These are phyloP conservation scores for Talaromyces sp. DNA, from an alignment of 2,329 filamentous ascomycete genomes.

Conservation along the genomic window DNA sequence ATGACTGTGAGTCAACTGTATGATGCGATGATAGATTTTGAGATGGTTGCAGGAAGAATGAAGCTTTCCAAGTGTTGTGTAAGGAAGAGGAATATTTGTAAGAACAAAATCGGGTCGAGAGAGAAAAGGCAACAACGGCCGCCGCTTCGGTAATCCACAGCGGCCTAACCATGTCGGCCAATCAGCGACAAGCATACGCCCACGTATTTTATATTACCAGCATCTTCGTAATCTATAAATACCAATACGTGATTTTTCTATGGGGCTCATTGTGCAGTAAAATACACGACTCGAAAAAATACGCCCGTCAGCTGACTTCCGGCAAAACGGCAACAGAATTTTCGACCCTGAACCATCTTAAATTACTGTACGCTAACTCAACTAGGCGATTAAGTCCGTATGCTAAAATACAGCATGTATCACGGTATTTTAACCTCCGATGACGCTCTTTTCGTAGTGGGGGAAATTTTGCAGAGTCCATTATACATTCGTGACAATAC, in stretches of 20 bases:
- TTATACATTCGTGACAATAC: not conserved
- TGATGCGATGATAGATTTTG: not conserved
- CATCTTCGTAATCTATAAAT: not conserved
- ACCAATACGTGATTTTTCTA: not conserved
- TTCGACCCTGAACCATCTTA: not conserved
- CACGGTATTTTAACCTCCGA: not conserved
- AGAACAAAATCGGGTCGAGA: not conserved
- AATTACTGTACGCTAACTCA: not conserved
- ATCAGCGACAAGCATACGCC: not conserved
- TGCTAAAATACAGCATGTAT: not conserved
- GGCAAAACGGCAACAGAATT: constrained; percentile 4
- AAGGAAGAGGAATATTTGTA: constrained; percentile 7
- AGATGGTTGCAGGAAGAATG: not conserved
- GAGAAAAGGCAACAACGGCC: constrained; percentile 10
- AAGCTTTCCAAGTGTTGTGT: not conserved
- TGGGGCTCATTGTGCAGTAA: not conserved
- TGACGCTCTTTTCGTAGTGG: constrained; percentile 3
- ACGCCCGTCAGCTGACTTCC: not conserved
- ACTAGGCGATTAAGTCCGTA: not conserved
- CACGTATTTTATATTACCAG: constrained; percentile 10
- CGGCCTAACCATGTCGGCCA: constrained; percentile 1
- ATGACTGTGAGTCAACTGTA: constrained; percentile 1
- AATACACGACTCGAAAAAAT: not conserved
- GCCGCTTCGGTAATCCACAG: constrained; percentile 1
- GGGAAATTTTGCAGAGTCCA: not conserved